Evolutionary conservation across 257 asterid species (phyloP).

Genomic region (Mentha longifolia): DNA sequence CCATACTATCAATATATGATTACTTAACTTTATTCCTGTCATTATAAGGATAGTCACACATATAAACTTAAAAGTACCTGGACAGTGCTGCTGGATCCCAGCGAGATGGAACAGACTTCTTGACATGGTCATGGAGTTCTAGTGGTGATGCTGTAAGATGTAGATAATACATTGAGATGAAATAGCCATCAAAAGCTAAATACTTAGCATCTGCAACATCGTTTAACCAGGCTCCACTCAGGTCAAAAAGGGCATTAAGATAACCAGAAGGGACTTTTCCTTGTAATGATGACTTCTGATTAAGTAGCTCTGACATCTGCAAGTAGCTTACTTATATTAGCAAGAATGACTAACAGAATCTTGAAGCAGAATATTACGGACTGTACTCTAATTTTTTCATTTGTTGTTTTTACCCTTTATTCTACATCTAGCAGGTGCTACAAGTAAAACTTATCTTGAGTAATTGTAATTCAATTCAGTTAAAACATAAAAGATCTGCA

Average conservation of each 20-base stretch:
- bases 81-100: slow-evolving; percentile 94
- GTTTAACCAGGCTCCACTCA: slow-evolving; percentile 91
- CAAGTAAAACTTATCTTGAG: slow-evolving; percentile 11
- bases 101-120: slow-evolving; percentile 87
- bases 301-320: slow-evolving; percentile 98
- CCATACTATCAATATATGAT: background rate
- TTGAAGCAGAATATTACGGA: background rate
- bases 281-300: slow-evolving; percentile 84
- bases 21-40: background rate
- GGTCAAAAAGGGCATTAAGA: slow-evolving; percentile 82
- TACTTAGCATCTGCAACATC: slow-evolving; percentile 86
- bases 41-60: slow-evolving; percentile 12
- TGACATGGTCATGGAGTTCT: slow-evolving; percentile 85
- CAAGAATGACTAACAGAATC: slow-evolving; percentile 22
- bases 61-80: slow-evolving; percentile 52
- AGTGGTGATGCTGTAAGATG: slow-evolving; percentile 88
- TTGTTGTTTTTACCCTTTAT: background rate
- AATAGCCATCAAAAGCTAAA: slow-evolving; percentile 93
- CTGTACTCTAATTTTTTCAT: background rate
- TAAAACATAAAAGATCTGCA: background rate
- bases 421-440: slow-evolving; percentile 1
- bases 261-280: slow-evolving; percentile 97
- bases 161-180: slow-evolving; percentile 79
- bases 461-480: background rate
- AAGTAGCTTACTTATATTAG: slow-evolving; percentile 34